Conservation (phyloP, 768 basidiomycete species). For the Suillus placidus region DNA sequence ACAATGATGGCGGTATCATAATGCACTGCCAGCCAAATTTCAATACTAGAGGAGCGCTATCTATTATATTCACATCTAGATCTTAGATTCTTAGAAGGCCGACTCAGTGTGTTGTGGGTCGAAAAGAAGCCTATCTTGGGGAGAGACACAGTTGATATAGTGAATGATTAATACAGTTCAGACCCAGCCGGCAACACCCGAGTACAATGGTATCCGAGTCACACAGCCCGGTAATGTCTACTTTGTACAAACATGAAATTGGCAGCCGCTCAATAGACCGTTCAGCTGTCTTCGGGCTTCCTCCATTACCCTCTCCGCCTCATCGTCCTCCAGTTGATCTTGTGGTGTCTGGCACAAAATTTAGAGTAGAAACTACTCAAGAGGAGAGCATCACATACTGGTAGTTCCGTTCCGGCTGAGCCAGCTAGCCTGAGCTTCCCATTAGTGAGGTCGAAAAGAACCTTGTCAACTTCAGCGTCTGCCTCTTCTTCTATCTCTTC, state of each 20-base stretch:
- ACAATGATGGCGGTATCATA: too few relatives aligned
- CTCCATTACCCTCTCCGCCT: conserved; percentile 87
- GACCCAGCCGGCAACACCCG: too few relatives aligned
- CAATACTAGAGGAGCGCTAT: too few relatives aligned
- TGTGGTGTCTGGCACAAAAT: conserved; percentile 51
- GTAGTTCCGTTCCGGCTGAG: conserved; percentile 67
- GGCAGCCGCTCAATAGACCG: conserved; percentile 71
- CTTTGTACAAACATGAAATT: not conserved
- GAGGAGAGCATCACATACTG: conserved; percentile 54
- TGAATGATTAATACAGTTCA: too few relatives aligned
- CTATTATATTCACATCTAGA: too few relatives aligned
- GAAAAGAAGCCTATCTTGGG: too few relatives aligned
- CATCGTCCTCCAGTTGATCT: conserved; percentile 72
- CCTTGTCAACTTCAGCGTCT: conserved; percentile 95
- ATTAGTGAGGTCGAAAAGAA: conserved; percentile 92
- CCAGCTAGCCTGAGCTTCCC: conserved; percentile 93
- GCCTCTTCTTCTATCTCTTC: conserved; percentile 97
- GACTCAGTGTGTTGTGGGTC: too few relatives aligned
- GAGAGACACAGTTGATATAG: too few relatives aligned
- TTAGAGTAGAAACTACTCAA: conserved; percentile 10
- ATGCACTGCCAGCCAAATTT: too few relatives aligned
- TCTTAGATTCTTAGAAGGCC: too few relatives aligned
- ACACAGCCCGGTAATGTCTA: not conserved
- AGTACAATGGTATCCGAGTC: too few relatives aligned
- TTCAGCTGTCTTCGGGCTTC: conserved; percentile 88